Evolutionary conservation across 2,329 filamentous ascomycete genomes (phyloP).

Genomic region (Elsinoe arachidis): DNA sequence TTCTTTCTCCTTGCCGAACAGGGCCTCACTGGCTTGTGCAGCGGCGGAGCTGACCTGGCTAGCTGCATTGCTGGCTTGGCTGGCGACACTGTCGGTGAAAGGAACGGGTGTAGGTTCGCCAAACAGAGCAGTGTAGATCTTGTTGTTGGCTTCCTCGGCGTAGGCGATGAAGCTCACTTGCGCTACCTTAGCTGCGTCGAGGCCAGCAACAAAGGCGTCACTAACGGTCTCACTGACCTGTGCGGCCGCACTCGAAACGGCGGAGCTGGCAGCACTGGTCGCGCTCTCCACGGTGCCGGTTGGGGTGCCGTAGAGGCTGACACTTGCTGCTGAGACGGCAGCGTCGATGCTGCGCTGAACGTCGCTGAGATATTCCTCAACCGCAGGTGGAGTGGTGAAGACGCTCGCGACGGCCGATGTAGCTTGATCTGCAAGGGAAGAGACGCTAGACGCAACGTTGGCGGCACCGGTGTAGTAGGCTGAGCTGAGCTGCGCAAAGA

Average conservation of each 20-base stretch:
- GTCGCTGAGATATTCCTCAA: constrained; percentile 49
- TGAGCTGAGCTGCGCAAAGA: constrained; percentile 61
- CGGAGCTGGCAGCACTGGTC: constrained; percentile 39
- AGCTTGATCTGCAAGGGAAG: constrained; percentile 50
- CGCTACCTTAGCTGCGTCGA: constrained; percentile 46
- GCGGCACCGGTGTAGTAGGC: constrained; percentile 62
- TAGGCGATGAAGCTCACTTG: constrained; percentile 42
- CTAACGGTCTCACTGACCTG: constrained; percentile 42
- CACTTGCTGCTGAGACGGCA: constrained; percentile 37
- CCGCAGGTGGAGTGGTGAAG: constrained; percentile 28
- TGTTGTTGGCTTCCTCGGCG: constrained; percentile 36
- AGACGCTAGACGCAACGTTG: constrained; percentile 43
- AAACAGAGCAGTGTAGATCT: constrained; percentile 29
- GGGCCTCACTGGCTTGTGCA: constrained; percentile 11
- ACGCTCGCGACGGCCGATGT: constrained; percentile 46
- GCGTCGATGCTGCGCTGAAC: constrained; percentile 40
- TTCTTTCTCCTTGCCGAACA: constrained; percentile 6
- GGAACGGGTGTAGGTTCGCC: constrained; percentile 36
- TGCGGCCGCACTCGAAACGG: constrained; percentile 25
- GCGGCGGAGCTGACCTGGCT: constrained; percentile 38
- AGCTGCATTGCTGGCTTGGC: constrained; percentile 34
- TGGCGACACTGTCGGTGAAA: constrained; percentile 33
- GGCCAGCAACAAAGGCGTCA: constrained; percentile 33
- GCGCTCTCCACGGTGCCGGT: constrained; percentile 33
- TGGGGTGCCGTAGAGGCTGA: constrained; percentile 37